A percentile compares a stretch with the other conserved stretches of the same genome.
These are phyloP conservation scores for Pseudopyricularia javanii DNA, from an alignment of 2,329 filamentous ascomycete species.

Conservation along the genomic window DNA sequence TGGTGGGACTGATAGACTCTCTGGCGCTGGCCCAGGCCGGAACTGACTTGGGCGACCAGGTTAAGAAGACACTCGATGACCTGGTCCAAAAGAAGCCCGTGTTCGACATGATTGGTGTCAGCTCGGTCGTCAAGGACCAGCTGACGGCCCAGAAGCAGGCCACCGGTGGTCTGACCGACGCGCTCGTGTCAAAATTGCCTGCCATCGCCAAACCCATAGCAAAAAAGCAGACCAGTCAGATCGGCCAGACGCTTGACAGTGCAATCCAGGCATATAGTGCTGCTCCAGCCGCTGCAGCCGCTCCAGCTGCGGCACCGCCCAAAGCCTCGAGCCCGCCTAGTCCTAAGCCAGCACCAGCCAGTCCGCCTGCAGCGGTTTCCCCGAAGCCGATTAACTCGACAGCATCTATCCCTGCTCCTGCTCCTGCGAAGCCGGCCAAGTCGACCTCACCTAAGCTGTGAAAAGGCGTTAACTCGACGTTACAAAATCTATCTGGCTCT, in stretches of 20 bases:
- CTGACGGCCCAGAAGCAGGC: constrained; percentile 12
- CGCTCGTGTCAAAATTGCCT: constrained; percentile 14
- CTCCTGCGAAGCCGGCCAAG: not conserved
- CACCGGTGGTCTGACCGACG: constrained; percentile 18
- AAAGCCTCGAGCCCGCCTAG: not conserved
- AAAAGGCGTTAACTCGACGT: too few relatives aligned
- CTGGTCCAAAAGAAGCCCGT: constrained; percentile 13
- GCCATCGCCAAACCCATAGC: constrained; percentile 14
- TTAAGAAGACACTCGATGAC: constrained; percentile 10
- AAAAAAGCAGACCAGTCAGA: constrained; percentile 11
- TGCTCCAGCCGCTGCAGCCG: not conserved
- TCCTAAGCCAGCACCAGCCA: not conserved
- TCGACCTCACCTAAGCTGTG: not conserved
- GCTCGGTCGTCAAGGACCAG: constrained; percentile 10
- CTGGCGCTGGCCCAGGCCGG: constrained; percentile 11
- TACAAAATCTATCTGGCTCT: not conserved
- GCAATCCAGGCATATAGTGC: constrained; percentile 9
- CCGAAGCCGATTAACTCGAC: not conserved
- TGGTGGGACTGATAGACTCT: constrained; percentile 11
- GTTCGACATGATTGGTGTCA: constrained; percentile 14
- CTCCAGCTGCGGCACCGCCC: not conserved
- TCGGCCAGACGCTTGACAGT: constrained; percentile 9
- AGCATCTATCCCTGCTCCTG: not conserved
- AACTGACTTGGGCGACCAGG: constrained; percentile 8
- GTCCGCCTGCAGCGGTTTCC: not conserved